These are phyloP conservation scores for Hypoxylon trugodes DNA, from an alignment of 495 filamentous ascomycete genomes.

Conservation along the genomic window DNA sequence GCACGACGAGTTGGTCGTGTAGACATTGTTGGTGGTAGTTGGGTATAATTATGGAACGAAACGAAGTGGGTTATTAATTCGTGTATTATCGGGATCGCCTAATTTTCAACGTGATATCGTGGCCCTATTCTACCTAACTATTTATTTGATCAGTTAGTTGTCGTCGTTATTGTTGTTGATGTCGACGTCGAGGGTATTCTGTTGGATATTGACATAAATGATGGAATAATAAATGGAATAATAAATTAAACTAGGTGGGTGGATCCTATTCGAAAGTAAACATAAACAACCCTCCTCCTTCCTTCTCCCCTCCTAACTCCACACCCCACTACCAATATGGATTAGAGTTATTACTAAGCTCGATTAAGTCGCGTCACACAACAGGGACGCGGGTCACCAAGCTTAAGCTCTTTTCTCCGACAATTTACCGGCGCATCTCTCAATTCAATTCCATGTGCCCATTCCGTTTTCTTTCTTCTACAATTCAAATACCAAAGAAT, in stretches of 20 bases:
- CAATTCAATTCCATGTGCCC: neutral
- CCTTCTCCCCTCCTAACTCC: neutral
- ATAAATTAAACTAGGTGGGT: constrained; percentile 7
- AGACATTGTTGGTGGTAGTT: constrained; percentile 58
- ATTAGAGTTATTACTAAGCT: constrained; percentile 19
- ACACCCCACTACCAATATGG: constrained; percentile 14
- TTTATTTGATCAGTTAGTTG: neutral
- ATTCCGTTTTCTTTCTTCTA: neutral
- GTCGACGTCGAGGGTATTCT: neutral
- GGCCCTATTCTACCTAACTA: neutral
- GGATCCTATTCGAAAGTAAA: constrained; percentile 40
- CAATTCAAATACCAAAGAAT: neutral
- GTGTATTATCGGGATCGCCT: neutral
- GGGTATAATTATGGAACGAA: neutral
- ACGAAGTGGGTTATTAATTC: neutral
- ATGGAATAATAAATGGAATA: neutral
- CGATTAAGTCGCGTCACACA: constrained; percentile 10
- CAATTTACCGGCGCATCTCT: constrained; percentile 16
- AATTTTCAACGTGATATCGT: neutral
- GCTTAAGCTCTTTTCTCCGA: constrained; percentile 3
- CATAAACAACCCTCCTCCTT: constrained; percentile 42
- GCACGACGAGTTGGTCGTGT: constrained; percentile 79
- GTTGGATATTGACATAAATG: neutral
- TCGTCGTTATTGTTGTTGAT: neutral
- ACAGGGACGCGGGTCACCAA: neutral